Base-by-base conservation (phyloP, 352 stramenopile species). In the Globisporangium canariense region DNA sequence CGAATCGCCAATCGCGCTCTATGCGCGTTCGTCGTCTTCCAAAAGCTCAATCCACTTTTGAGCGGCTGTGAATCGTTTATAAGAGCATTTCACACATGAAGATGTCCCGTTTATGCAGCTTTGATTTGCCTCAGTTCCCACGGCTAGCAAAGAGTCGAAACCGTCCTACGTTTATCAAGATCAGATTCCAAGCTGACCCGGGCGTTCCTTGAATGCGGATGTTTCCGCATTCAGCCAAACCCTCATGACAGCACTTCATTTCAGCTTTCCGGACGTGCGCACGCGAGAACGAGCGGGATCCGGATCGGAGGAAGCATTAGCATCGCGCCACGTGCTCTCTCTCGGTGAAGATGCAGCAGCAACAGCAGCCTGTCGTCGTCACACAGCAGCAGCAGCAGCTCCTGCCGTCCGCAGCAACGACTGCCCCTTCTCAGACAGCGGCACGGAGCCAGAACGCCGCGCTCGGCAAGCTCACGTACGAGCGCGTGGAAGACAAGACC, bases 401-500 rank as follows among this genome's bases (percentile, higher is more conserved):
- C 28, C 3, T 25, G 2, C 22, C 13, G 32, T 9, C 32, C 5
- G 14, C 13, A 61, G 40, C 18, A 4, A 10, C 43, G 10, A 25
- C 11, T 14, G 22, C 8, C 56, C 25, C 56, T 61, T 50, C 56
- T 61, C 40, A 61, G 56, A 28, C 36, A 40, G 16, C 36, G 40
- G 4, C n/a, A 18, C 36, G 6, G 22, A 58, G 22, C 11, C 16
- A 68, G 2, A 68, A 60, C 45, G 57, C 61, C n/a, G 69, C 66
- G 58, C 53, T 36, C 0, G 83, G 83, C 18, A 79, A 79, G 68
- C 76, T 93, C 56, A 83, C 79, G 41, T 93, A 93, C 67, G 76
- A 90, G 62, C 52, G 83, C n/a, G 85, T 91, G 45, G 74, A 80
- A 25, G 80, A 80, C 25, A 62, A 66, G 43, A 96, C 87, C 6